A percentile compares a stretch with the other conserved stretches of the same genome.
Evolutionary conservation across 305 asterid species (phyloP).

Genomic region (Andrographis paniculata): DNA sequence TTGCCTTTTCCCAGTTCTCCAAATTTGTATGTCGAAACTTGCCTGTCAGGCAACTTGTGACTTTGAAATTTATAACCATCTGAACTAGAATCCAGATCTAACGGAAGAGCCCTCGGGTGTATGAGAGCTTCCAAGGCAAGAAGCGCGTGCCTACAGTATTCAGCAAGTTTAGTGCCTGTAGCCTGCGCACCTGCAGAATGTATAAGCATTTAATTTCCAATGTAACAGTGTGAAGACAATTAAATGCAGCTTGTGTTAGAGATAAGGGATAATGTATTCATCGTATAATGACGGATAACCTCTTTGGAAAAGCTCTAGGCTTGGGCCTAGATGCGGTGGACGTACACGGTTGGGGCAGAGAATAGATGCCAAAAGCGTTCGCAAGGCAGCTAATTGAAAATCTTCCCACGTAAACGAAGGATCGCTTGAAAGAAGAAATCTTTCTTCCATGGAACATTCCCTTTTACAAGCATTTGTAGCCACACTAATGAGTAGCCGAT

Average conservation of each 20-base stretch:
- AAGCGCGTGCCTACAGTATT: constrained; percentile 54
- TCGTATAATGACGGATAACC: constrained; percentile 30
- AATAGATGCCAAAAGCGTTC: constrained; percentile 86
- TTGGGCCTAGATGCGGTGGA: constrained; percentile 54
- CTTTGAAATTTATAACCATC: constrained; percentile 19
- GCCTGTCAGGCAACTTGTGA: constrained; percentile 19
- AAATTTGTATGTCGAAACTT: constrained; percentile 5
- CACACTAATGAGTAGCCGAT: constrained; percentile 11
- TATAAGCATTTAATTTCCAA: constrained; percentile 1
- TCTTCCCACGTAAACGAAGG: constrained; percentile 31
- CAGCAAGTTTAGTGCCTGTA: constrained; percentile 46
- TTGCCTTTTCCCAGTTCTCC: neutral
- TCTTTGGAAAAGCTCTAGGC: constrained; percentile 62
- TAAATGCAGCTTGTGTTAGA: neutral
- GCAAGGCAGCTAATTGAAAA: constrained; percentile 72
- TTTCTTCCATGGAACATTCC: constrained; percentile 47
- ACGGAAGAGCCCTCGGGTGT: constrained; percentile 66
- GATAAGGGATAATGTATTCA: neutral
- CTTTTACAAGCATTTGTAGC: constrained; percentile 62
- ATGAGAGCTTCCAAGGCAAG: constrained; percentile 66
- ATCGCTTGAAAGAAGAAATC: constrained; percentile 26
- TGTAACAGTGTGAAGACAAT: constrained; percentile 9
- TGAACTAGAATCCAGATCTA: constrained; percentile 28
- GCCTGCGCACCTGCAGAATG: constrained; percentile 45
- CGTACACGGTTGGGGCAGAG: constrained; percentile 63